phyloP scores from a whole-genome alignment of 768 basidiomycete genomes.

The Amanita thiersii region DNA sequence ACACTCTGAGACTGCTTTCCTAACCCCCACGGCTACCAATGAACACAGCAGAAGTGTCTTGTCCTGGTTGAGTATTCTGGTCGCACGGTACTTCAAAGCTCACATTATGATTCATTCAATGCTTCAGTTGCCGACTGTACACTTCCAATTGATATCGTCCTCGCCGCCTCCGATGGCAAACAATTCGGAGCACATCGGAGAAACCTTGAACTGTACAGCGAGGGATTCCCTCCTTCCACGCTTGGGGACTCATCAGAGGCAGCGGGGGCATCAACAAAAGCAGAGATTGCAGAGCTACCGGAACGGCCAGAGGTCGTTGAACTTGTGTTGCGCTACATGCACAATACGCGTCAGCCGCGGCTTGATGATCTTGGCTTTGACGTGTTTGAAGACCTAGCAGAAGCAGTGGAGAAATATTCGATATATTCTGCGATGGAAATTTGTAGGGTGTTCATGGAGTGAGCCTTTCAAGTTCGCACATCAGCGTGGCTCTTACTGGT shows the following conservation, averaged over 20 bases:
- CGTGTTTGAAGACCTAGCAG: conserved; percentile 3
- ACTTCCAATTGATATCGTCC: not conserved
- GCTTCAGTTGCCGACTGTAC: conserved; percentile 5
- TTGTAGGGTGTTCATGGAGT: conserved; percentile 11
- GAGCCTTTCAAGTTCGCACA: not conserved
- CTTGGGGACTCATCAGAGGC: not conserved
- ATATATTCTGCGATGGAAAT: conserved; percentile 9
- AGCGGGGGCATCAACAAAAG: not conserved
- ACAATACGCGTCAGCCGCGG: conserved; percentile 9
- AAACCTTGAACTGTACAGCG: conserved; percentile 7
- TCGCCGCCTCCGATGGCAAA: conserved; percentile 6
- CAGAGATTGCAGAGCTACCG: not conserved
- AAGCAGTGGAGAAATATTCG: conserved; percentile 11
- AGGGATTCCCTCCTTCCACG: conserved; percentile 4
- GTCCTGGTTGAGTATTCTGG: no score
- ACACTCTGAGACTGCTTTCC: no score
- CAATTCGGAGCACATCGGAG: conserved; percentile 8
- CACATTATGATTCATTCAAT: no score
- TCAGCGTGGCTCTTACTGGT: not conserved
- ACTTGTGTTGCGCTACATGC: conserved; percentile 10
- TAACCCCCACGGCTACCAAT: no score
- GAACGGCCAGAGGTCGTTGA: conserved; percentile 3
- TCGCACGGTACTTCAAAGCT: no score
- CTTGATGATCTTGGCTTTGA: conserved; percentile 2
- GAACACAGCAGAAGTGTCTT: no score